These are phyloP conservation scores for Bipolaris zeicola DNA, from an alignment of 2,329 filamentous ascomycete genomes.

Conservation along the genomic window DNA sequence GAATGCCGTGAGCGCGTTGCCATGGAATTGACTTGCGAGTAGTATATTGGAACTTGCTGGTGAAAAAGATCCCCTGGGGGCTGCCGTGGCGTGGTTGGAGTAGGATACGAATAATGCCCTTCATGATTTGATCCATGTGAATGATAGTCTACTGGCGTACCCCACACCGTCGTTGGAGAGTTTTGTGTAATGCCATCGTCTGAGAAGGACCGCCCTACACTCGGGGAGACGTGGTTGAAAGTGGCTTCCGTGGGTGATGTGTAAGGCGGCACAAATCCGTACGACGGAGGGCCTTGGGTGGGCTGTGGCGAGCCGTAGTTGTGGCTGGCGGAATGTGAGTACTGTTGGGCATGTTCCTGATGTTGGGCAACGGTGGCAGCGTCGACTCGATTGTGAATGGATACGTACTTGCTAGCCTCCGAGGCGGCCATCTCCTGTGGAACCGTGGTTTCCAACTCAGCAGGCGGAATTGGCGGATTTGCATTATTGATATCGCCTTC, in stretches of 20 bases:
- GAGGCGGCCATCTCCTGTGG: constrained; percentile 39
- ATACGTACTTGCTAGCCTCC: constrained; percentile 35
- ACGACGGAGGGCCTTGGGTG: constrained; percentile 25
- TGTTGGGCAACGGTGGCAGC: constrained; percentile 18
- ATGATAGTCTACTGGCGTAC: constrained; percentile 26
- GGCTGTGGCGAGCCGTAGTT: constrained; percentile 25
- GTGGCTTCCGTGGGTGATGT: constrained; percentile 21
- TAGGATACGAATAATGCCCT: constrained; percentile 32
- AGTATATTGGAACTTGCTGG: constrained; percentile 35
- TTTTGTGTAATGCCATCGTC: constrained; percentile 16
- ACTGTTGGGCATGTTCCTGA: constrained; percentile 19
- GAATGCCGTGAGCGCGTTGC: constrained; percentile 20
- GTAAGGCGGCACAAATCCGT: constrained; percentile 14
- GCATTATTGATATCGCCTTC: constrained; percentile 6
- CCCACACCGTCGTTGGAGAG: constrained; percentile 28
- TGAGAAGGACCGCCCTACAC: constrained; percentile 20
- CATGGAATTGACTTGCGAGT: constrained; percentile 33
- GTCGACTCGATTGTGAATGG: constrained; percentile 31
- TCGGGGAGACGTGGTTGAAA: constrained; percentile 13
- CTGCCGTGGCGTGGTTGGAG: constrained; percentile 27
- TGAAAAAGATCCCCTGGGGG: constrained; percentile 15
- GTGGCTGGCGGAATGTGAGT: constrained; percentile 30
- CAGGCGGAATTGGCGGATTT: constrained; percentile 26
- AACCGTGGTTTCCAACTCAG: constrained; percentile 40
- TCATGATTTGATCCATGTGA: constrained; percentile 24